Evolutionary conservation across 768 basidiomycete genomes (phyloP).

Genomic region (Pleurotus tuber-regium): DNA sequence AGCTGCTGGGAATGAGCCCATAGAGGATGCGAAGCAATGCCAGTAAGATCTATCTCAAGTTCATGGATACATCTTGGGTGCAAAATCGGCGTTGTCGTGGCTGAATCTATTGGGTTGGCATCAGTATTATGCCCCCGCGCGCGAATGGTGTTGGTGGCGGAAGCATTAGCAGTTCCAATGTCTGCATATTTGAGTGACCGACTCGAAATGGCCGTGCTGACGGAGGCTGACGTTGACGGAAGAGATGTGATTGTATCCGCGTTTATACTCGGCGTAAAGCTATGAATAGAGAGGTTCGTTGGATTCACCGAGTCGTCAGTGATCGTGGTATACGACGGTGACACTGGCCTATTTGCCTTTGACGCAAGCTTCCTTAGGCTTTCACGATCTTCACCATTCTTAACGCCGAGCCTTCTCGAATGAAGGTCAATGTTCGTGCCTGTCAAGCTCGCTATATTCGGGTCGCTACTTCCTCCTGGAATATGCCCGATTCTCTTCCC

Average conservation of each 20-base stretch:
- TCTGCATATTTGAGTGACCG: not conserved
- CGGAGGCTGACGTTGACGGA: not conserved
- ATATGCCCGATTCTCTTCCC: constrained; percentile 43
- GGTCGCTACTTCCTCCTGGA: constrained; percentile 10
- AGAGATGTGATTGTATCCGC: constrained; percentile 2
- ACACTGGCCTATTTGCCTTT: not conserved
- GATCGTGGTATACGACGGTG: not conserved
- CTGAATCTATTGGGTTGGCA: too few species aligned
- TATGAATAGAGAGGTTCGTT: constrained; percentile 1
- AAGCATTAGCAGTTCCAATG: not conserved
- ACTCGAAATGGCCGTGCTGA: not conserved
- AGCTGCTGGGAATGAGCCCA: not conserved
- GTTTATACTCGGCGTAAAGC: constrained; percentile 3
- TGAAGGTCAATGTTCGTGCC: not conserved
- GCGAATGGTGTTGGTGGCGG: too few species aligned
- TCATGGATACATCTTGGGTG: not conserved
- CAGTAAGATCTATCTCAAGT: not conserved
- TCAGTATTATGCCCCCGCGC: too few species aligned
- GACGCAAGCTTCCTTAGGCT: not conserved
- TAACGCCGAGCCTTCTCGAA: not conserved
- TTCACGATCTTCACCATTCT: not conserved
- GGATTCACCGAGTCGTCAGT: not conserved
- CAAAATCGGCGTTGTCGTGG: too few species aligned
- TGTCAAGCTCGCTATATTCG: not conserved
- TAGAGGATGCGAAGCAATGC: not conserved